Evolutionary conservation across 208 protist genomes (phyloP).

Genomic region (Entamoeba dispar): DNA sequence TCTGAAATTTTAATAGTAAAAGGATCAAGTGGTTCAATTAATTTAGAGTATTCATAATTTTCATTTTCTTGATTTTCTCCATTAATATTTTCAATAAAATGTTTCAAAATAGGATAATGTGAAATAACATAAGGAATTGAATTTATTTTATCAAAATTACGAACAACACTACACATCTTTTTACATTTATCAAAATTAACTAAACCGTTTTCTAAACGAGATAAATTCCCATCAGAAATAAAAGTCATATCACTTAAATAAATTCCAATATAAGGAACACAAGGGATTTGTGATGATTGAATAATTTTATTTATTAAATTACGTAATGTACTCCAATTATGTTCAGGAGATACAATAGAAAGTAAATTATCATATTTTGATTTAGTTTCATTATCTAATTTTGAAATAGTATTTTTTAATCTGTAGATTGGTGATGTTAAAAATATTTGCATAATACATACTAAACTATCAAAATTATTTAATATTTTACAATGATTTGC

Average conservation of each 20-base stretch:
- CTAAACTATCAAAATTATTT: not conserved
- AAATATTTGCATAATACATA: not conserved
- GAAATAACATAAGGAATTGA: not conserved
- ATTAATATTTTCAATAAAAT: not conserved
- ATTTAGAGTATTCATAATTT: not conserved
- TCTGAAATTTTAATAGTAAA: not conserved
- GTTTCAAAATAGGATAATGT: not conserved
- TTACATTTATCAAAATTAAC: conserved; percentile 9
- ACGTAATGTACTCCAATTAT: not conserved
- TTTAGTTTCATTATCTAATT: not conserved
- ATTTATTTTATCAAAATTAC: not conserved
- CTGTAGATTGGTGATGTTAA: not conserved
- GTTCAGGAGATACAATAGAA: not conserved
- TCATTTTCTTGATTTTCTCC: not conserved
- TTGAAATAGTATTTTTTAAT: not conserved
- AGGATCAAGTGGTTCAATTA: not conserved
- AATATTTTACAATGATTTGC: not conserved
- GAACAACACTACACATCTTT: not conserved
- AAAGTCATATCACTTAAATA: conserved; percentile 35
- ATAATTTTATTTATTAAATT: not conserved
- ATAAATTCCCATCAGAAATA: conserved; percentile 23
- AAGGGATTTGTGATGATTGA: conserved; percentile 3
- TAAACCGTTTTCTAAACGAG: not conserved
- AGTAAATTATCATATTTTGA: not conserved
- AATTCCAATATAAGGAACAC: conserved; percentile 30